Base-by-base conservation (phyloP, 1,284 basidiomycete species). In the Cutaneotrichosporon cutaneum region DNA sequence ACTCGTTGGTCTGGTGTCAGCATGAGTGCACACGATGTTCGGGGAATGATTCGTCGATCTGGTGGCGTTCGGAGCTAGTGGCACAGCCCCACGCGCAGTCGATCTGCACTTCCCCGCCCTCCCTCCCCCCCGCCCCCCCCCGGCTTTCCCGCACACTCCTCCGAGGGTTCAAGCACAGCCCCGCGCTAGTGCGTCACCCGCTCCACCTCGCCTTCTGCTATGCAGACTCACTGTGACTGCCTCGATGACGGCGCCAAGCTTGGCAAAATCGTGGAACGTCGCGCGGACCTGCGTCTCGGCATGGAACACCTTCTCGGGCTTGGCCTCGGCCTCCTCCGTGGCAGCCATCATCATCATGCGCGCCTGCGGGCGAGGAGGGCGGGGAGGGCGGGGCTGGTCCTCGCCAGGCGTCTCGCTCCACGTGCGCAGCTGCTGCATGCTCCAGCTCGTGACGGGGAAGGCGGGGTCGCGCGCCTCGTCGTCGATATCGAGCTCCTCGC, bases 361-460 rank as follows among this genome's bases (percentile, higher is more conserved):
- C 18, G 45, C 26, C 13, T 24, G 47, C 21, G 44, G 30, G 14
- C 10, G n/a, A 4, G 24, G 45, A 7, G 16, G 47, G 13, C 33
- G 56, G 59, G 18, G 11, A 24, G 16, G 18, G 26, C 10, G 26
- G 11, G 18, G 2, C 36, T 33, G 24, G 33, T 44, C 33, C 44
- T 50, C 50, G 35, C 26, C 11, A 8, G 10, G 7, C 18, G 26
- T 16, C 9, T 36, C 11, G 36, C 53, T 30, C 36, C 52, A 60
- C 11, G 60, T 59, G 33, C 53, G 47, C 21, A 66, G 24, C 44
- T 56, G 47, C 59, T 66, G 59, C 44, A 61, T 47, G 35, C 36
- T 58, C 64, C 64, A 66, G 35, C 44, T 60, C n/a, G 61, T 59
- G 27, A 66, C 54, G 21, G 64, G 64, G 51, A 47, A 54, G 27